A percentile compares a stretch with the other conserved stretches of the same genome.
These are phyloP conservation scores for Aspergillus fructus DNA, from an alignment of 2,329 filamentous ascomycete genomes.

Conservation along the genomic window DNA sequence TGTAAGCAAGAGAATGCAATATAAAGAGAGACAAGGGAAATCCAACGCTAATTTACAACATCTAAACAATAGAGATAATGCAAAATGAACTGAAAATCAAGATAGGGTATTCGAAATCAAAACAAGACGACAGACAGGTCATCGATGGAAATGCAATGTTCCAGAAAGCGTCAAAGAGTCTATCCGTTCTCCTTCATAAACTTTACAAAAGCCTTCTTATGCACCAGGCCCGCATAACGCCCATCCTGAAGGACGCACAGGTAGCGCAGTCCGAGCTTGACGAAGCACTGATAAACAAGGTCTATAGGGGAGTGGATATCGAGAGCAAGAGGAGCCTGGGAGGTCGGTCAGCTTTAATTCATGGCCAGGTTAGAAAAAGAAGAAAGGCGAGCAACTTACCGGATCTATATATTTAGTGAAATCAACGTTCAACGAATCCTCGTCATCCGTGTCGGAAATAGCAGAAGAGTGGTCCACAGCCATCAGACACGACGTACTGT, in stretches of 20 bases:
- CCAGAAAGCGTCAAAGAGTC: neutral
- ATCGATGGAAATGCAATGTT: neutral
- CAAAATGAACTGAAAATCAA: neutral
- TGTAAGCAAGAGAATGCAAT: neutral
- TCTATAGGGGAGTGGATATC: conserved; percentile 91
- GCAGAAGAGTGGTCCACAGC: conserved; percentile 58
- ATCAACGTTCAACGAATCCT: conserved; percentile 67
- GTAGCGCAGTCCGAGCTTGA: conserved; percentile 88
- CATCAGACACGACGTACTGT: conserved; percentile 75
- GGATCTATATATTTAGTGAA: conserved; percentile 92
- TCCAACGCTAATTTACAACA: conserved; percentile 1
- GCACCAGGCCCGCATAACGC: conserved; percentile 84
- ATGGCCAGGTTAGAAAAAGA: neutral
- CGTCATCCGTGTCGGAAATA: conserved; percentile 61
- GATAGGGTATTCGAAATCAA: neutral
- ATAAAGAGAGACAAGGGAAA: neutral
- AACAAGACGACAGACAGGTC: too few relatives aligned
- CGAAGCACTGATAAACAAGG: conserved; percentile 93
- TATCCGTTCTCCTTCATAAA: conserved; percentile 76
- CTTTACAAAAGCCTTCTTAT: conserved; percentile 96
- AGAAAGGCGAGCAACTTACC: conserved; percentile 46
- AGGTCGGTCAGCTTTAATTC: conserved; percentile 11
- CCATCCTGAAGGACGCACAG: conserved; percentile 86
- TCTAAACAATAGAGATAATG: neutral
- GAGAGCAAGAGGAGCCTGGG: conserved; percentile 75